A percentile compares a stretch with the other conserved stretches of the same genome.
Conservation (phyloP, 495 filamentous ascomycete species). For the Daldinia vernicosa region DNA sequence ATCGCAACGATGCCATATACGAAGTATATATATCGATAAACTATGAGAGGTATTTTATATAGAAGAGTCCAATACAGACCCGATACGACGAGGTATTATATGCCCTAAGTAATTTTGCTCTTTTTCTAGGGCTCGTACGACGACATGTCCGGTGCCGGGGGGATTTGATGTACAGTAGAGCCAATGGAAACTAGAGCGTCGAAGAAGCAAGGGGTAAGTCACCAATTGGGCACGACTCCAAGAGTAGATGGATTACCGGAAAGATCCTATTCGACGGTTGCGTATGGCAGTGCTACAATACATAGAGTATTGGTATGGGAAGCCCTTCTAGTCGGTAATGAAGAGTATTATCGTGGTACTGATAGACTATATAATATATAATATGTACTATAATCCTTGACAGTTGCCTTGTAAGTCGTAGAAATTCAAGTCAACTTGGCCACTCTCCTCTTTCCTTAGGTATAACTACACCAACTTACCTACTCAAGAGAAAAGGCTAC, state of each 20-base stretch:
- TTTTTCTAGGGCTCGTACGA: slow-evolving; percentile 7
- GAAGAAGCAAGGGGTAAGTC: background rate
- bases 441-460: no score
- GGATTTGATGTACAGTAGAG: background rate
- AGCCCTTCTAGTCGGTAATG: no score
- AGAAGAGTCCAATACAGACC: background rate
- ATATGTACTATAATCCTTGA: no score
- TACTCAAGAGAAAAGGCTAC: no score
- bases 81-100: background rate
- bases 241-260: background rate
- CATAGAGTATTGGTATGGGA: no score
- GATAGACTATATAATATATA: no score
- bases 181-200: slow-evolving; percentile 10
- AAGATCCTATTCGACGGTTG: background rate
- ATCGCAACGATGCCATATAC: background rate
- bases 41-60: background rate
- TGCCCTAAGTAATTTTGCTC: slow-evolving; percentile 7
- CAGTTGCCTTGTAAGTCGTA: no score
- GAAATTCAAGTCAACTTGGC: no score
- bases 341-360: no score
- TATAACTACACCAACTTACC: no score
- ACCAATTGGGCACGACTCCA: slow-evolving; percentile 16
- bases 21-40: background rate
- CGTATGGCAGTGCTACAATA: background rate
- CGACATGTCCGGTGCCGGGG: slow-evolving; percentile 5